A percentile compares a stretch with the other conserved stretches of the same genome.
These are phyloP conservation scores for Sclerotinia borealis DNA, from an alignment of 2,329 filamentous ascomycete genomes.

Conservation along the genomic window DNA sequence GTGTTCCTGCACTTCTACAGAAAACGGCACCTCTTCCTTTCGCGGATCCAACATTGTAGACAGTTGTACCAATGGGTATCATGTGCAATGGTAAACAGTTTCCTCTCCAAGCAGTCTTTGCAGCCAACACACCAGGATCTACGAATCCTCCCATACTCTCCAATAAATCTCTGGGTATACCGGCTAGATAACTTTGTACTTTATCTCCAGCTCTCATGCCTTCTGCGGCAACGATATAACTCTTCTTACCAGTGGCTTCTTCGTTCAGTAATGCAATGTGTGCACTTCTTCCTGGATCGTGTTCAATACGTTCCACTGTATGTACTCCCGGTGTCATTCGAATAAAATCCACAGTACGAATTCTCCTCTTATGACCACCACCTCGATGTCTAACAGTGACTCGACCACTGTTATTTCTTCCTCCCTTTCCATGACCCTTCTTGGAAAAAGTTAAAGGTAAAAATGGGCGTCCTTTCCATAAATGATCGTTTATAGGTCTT, in stretches of 20 bases:
- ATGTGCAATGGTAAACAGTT: constrained; percentile 95
- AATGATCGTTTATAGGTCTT: constrained; percentile 88
- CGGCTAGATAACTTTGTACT: constrained; percentile 84
- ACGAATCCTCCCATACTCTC: constrained; percentile 87
- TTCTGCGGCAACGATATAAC: constrained; percentile 92
- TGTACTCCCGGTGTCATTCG: constrained; percentile 76
- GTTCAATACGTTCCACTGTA: constrained; percentile 87
- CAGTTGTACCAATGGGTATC: constrained; percentile 87
- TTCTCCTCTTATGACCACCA: constrained; percentile 85
- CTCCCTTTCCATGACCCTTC: constrained; percentile 87
- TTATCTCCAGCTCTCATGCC: constrained; percentile 87
- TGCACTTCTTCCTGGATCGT: constrained; percentile 87
- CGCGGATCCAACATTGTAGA: constrained; percentile 82
- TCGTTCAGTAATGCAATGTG: constrained; percentile 85
- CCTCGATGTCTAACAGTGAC: constrained; percentile 89
- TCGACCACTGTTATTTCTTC: constrained; percentile 78
- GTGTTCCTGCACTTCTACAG: constrained; percentile 90
- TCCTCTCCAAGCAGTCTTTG: constrained; percentile 87
- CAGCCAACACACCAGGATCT: constrained; percentile 92
- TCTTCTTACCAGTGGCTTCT: constrained; percentile 66
- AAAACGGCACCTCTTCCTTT: constrained; percentile 75
- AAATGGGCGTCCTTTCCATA: constrained; percentile 89
- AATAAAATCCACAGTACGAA: constrained; percentile 85
- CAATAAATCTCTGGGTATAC: constrained; percentile 81
- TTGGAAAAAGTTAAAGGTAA: constrained; percentile 82